Percentiles rank a stretch among this genome's conserved stretches.
phyloP scores from a whole-genome alignment of 495 filamentous ascomycete species.

The Viridothelium virens region DNA sequence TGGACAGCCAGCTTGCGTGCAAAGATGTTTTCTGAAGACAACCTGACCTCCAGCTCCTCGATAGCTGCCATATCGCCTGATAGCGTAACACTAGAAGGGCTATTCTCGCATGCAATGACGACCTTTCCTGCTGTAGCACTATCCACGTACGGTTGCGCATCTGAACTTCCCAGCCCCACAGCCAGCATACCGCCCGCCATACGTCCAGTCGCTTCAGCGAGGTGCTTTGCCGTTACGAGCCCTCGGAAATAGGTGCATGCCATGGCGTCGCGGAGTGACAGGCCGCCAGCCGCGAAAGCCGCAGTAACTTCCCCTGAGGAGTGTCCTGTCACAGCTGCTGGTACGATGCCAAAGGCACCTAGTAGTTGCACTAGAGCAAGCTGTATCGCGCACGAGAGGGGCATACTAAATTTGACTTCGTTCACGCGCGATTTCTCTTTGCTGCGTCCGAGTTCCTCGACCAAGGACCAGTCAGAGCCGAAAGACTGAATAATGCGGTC shows the following conservation, averaged over 20 bases:
- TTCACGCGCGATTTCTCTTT: conserved; percentile 22
- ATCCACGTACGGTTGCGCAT: background rate
- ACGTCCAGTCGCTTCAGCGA: background rate
- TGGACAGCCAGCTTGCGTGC: conserved; percentile 48
- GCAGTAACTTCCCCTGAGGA: conserved; percentile 58
- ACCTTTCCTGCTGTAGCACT: background rate
- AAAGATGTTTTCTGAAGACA: conserved; percentile 45
- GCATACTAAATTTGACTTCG: conserved; percentile 21
- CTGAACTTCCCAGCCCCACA: conserved; percentile 15
- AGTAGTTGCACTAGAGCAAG: conserved; percentile 26
- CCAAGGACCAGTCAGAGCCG: conserved; percentile 1
- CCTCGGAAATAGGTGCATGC: conserved; percentile 38
- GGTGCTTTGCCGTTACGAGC: background rate
- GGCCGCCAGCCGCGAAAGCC: conserved; percentile 49
- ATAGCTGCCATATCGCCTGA: conserved; percentile 33
- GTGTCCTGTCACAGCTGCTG: conserved; percentile 46
- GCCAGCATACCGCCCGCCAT: conserved; percentile 27
- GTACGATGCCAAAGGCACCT: conserved; percentile 27
- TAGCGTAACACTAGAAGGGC: conserved; percentile 29
- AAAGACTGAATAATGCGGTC: background rate
- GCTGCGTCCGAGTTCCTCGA: conserved; percentile 20
- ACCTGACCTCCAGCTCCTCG: conserved; percentile 40
- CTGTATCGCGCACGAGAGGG: conserved; percentile 27
- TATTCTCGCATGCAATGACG: conserved; percentile 32
- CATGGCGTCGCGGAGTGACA: conserved; percentile 43